These are phyloP conservation scores for Elaeis guineensis DNA, from an alignment of 176 grass and related monocot genomes.

Conservation along the genomic window DNA sequence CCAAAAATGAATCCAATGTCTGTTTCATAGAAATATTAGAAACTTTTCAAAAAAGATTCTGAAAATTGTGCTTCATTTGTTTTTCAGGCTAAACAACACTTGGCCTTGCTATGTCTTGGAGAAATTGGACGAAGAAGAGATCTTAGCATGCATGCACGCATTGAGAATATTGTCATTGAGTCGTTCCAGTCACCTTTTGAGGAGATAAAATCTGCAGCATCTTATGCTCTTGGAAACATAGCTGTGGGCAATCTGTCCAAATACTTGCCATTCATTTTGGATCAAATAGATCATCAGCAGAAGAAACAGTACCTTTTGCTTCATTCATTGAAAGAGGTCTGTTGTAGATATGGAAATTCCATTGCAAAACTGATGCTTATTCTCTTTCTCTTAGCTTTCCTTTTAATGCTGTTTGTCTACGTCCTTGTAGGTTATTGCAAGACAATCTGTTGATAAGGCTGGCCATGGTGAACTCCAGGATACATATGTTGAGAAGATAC, in stretches of 20 bases:
- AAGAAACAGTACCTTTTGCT: conserved; percentile 90
- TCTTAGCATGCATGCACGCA: conserved; percentile 60
- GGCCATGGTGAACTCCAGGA: conserved; percentile 69
- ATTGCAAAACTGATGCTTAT: background rate
- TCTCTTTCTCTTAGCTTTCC: conserved; percentile 3
- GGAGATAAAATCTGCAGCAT: conserved; percentile 90
- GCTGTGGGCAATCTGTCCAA: conserved; percentile 87
- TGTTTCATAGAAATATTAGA: background rate
- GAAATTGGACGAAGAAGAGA: conserved; percentile 88
- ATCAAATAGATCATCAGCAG: conserved; percentile 95
- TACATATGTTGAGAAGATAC: conserved; percentile 79
- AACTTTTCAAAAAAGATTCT: background rate
- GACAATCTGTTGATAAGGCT: conserved; percentile 59
- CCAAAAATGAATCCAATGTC: too few species aligned
- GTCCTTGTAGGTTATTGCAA: conserved; percentile 57
- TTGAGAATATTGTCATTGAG: conserved; percentile 93
- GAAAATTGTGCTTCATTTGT: background rate
- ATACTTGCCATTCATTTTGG: conserved; percentile 86
- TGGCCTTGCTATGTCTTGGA: conserved; percentile 78
- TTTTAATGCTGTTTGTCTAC: background rate
- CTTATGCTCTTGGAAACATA: conserved; percentile 90
- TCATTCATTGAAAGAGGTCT: conserved; percentile 91
- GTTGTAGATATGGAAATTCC: conserved; percentile 9
- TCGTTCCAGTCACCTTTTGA: conserved; percentile 95
- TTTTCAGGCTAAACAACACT: conserved; percentile 76